A percentile compares a stretch with the other conserved stretches of the same genome.
These are phyloP conservation scores for Chaetomium sp. DNA, from an alignment of 2,329 filamentous ascomycete genomes.

Conservation along the genomic window DNA sequence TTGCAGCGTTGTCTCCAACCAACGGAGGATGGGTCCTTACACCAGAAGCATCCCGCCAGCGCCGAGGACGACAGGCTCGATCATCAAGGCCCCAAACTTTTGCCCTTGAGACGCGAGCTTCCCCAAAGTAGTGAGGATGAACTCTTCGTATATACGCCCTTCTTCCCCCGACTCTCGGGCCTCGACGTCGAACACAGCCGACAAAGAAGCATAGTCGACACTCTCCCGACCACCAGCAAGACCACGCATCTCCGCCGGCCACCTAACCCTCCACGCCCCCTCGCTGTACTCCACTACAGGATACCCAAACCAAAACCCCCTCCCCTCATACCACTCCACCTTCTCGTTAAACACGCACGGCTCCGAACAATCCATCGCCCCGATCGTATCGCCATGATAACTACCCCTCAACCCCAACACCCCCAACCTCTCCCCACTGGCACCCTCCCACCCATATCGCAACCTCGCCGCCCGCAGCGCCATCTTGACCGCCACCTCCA, in stretches of 20 bases:
- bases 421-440: slow-evolving; percentile 59
- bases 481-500: slow-evolving; percentile 87
- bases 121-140: slow-evolving; percentile 59
- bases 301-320: slow-evolving; percentile 80
- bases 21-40: slow-evolving; percentile 47
- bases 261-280: slow-evolving; percentile 66
- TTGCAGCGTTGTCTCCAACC: too few species aligned
- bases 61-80: slow-evolving; percentile 79
- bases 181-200: slow-evolving; percentile 62
- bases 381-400: slow-evolving; percentile 87
- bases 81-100: slow-evolving; percentile 74
- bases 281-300: slow-evolving; percentile 68
- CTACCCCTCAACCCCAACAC: slow-evolving; percentile 76
- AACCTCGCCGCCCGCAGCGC: slow-evolving; percentile 68
- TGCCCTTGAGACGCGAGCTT: slow-evolving; percentile 56
- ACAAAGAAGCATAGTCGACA: slow-evolving; percentile 54
- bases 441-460: slow-evolving; percentile 66
- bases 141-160: slow-evolving; percentile 55
- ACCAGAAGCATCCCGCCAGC: slow-evolving; percentile 83
- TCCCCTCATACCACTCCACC: slow-evolving; percentile 82
- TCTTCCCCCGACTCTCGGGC: slow-evolving; percentile 47
- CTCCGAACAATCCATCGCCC: slow-evolving; percentile 83
- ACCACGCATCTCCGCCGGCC: slow-evolving; percentile 52
- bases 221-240: slow-evolving; percentile 37
- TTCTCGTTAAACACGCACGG: slow-evolving; percentile 78